Percentiles rank a stretch among this genome's conserved stretches.
Conservation (phyloP, 805 yeast genomes). For the Candida golubevii region DNA sequence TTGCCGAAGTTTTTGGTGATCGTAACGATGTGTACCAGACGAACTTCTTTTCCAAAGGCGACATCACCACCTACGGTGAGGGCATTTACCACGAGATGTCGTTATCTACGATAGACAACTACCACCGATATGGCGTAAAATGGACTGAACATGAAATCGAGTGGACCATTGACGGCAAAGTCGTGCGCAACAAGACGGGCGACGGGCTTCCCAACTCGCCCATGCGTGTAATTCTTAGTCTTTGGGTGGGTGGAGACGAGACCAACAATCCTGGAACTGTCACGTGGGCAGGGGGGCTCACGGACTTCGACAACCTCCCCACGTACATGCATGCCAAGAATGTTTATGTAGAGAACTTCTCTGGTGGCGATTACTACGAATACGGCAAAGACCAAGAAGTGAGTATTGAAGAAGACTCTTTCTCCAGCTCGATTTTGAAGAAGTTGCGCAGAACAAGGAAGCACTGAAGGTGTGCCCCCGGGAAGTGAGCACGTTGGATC, state of each 20-base stretch:
- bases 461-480: background rate
- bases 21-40: slow-evolving; percentile 28
- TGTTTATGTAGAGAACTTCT: slow-evolving; percentile 24
- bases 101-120: slow-evolving; percentile 22
- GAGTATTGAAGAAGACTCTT: background rate
- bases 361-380: slow-evolving; percentile 24
- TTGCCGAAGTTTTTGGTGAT: slow-evolving; percentile 39
- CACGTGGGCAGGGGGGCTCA: slow-evolving; percentile 38
- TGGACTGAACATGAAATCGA: slow-evolving; percentile 32
- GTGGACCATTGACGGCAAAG: slow-evolving; percentile 29
- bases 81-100: slow-evolving; percentile 30
- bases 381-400: slow-evolving; percentile 22
- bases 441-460: background rate
- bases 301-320: slow-evolving; percentile 30
- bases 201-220: slow-evolving; percentile 29
- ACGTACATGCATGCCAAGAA: slow-evolving; percentile 28
- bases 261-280: slow-evolving; percentile 33
- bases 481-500: background rate
- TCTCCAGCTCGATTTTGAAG: background rate
- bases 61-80: slow-evolving; percentile 30
- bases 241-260: slow-evolving; percentile 43
- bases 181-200: slow-evolving; percentile 23
- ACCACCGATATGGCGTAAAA: slow-evolving; percentile 29
- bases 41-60: slow-evolving; percentile 39
- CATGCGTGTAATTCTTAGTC: slow-evolving; percentile 31